Conservation (phyloP, 768 basidiomycete species). For the Hypholoma fasciculare region DNA sequence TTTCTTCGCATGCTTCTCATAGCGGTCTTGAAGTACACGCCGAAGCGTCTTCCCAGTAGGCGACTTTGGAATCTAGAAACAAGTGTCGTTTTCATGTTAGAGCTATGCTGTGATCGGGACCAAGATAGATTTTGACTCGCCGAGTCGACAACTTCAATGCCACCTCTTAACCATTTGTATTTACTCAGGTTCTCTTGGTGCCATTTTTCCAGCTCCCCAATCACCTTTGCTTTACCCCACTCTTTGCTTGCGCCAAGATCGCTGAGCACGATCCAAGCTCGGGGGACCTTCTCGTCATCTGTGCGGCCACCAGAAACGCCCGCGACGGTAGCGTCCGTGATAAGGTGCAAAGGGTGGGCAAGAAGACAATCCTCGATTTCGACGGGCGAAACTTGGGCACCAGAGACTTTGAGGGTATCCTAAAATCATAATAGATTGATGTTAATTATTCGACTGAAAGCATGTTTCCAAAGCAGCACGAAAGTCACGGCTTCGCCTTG, state of each 20-base stretch:
- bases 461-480: not conserved
- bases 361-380: slow-evolving; percentile 74
- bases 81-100: not conserved
- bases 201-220: slow-evolving; percentile 59
- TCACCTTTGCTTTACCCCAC: slow-evolving; percentile 39
- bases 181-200: slow-evolving; percentile 61
- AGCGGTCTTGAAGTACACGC: slow-evolving; percentile 57
- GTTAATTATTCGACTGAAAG: not conserved
- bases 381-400: slow-evolving; percentile 76
- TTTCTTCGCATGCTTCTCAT: slow-evolving; percentile 40
- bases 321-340: slow-evolving; percentile 68
- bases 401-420: slow-evolving; percentile 83
- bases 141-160: slow-evolving; percentile 62
- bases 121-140: slow-evolving; percentile 33
- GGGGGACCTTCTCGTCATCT: slow-evolving; percentile 70
- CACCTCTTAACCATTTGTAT: slow-evolving; percentile 78
- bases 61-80: slow-evolving; percentile 56
- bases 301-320: slow-evolving; percentile 74
- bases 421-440: slow-evolving; percentile 22
- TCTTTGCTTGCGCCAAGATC: slow-evolving; percentile 41
- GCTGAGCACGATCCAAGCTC: slow-evolving; percentile 78
- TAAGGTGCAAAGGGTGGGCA: slow-evolving; percentile 58
- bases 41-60: slow-evolving; percentile 75
- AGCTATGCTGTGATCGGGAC: too few relatives aligned
- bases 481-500: too few relatives aligned